Evolutionary conservation across 192 early-diverging fungal species (phyloP).

Genomic region (Podila clonocystis): DNA sequence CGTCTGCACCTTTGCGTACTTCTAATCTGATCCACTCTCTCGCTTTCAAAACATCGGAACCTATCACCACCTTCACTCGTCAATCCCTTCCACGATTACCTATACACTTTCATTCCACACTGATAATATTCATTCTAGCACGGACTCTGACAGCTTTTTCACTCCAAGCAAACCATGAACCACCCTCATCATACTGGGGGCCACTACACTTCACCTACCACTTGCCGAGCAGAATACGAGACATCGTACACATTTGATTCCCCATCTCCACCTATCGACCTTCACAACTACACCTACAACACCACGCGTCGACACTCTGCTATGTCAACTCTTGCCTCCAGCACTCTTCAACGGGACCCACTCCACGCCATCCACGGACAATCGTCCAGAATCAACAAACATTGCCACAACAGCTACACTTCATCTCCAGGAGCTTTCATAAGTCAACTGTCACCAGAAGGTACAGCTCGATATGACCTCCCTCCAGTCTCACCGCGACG

Average conservation of each 20-base stretch:
- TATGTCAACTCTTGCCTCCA: neutral
- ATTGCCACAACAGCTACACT: neutral
- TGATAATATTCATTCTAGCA: too few species aligned
- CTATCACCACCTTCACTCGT: neutral
- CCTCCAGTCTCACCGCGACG: neutral
- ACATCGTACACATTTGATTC: constrained; percentile 1
- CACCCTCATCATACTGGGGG: neutral
- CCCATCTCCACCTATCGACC: neutral
- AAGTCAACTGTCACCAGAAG: neutral
- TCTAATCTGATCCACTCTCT: neutral
- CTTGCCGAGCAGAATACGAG: constrained; percentile 22
- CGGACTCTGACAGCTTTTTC: too few species aligned
- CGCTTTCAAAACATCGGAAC: neutral
- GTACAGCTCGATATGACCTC: neutral
- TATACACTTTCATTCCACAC: neutral
- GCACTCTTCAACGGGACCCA: neutral
- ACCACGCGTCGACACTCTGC: neutral
- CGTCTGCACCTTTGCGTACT: neutral
- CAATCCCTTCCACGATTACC: neutral
- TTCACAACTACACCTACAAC: constrained; percentile 6
- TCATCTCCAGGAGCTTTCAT: neutral
- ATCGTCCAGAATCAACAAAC: neutral
- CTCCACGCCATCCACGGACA: neutral
- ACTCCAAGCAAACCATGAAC: neutral
- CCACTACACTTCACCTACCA: constrained; percentile 12